Evolutionary conservation across 2,329 filamentous ascomycete species (phyloP), one percentile per base, ranked within the genome.

Genomic region (Penicillium sp.): DNA sequence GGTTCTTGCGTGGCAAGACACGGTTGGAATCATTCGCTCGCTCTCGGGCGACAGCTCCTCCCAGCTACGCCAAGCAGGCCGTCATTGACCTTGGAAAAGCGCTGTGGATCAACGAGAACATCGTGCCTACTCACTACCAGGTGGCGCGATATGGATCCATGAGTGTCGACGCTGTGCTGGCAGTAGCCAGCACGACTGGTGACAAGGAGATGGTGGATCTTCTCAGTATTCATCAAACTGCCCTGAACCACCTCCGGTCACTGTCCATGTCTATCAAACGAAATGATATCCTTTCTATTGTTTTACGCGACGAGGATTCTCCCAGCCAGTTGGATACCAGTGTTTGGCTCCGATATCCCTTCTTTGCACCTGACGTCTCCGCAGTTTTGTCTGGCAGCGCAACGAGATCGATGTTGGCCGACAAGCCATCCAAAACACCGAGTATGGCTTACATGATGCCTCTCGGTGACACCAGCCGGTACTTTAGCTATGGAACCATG

Each of bases 71-170:
- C 13, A 83, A 86, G 47, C 90, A 95, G 68, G 85, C 88, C 1
- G 89, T 94, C 59, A 79, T 91, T 1, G 88, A 95, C 66, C 74
- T 96, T 41, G 84, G 87, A 20, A 96, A 95, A 66, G 78, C 84
- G 0, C 85, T 87, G 65, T 96, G 90, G 89, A 80, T 95, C n/a
- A 76, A 66, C 35, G 65, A 69, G 37, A 56, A 65, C 3, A 65
- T 74, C 29, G 56, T 71, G 18, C 67, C 73, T 8, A 58, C 62
- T 16, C 68, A 72, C 46, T 58, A 61, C 18, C 70, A 73, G 35
- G 44, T 74, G 4, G 55, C 58, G 34, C 59, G 59, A n/a, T 71
- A 72, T 40, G 69, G 69, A 2, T 56, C 59, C 13, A 66, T 67
- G 61, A 60, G 67, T 20, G 57, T 70, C n/a, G 68, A 70, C 23